phyloP scores from a whole-genome alignment of 345 rosid species.

The Chamaenerion angustifolium region DNA sequence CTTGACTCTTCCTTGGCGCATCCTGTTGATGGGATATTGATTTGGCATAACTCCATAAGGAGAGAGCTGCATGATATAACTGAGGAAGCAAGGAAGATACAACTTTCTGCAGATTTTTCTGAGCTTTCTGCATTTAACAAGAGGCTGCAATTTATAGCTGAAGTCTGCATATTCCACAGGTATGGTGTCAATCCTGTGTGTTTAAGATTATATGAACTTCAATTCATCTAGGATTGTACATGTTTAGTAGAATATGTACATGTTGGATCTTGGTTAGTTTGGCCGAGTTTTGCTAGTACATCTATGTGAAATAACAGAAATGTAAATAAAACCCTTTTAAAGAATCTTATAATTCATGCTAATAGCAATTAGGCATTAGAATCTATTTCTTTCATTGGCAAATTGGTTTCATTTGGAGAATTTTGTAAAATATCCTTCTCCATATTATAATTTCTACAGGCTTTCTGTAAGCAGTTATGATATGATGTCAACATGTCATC shows the following conservation, averaged over 20 bases:
- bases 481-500: background rate
- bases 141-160: conserved; percentile 74
- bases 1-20: conserved; percentile 19
- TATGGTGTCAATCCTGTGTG: conserved; percentile 10
- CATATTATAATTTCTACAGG: background rate
- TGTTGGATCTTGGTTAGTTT: too few species aligned
- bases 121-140: conserved; percentile 62
- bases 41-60: conserved; percentile 85
- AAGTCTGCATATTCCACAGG: conserved; percentile 90
- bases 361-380: too few species aligned
- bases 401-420: too few species aligned
- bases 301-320: too few species aligned
- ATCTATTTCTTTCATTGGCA: too few species aligned
- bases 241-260: too few species aligned
- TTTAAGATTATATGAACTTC: too few species aligned
- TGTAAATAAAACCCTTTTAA: too few species aligned
- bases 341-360: too few species aligned
- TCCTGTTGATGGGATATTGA: conserved; percentile 72
- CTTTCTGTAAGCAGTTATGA: background rate
- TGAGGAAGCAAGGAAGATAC: conserved; percentile 69
- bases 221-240: too few species aligned
- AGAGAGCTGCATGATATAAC: conserved; percentile 70
- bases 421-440: background rate
- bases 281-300: too few species aligned
- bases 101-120: conserved; percentile 56